Base-by-base conservation (phyloP, 176 grass and related monocot species). In the Carex cristatella region DNA sequence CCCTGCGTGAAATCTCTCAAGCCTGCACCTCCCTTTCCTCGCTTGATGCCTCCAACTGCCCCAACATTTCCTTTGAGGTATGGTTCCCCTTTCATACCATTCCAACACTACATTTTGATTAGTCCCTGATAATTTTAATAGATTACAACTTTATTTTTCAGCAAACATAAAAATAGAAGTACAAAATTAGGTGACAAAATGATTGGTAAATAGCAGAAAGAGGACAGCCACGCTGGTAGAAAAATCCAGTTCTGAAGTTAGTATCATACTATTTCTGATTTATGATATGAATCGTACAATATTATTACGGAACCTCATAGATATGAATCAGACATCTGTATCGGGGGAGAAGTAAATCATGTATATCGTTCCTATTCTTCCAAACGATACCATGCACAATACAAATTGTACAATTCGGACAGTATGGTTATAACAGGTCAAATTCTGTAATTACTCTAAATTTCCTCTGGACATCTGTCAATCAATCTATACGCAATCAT, bases 21-120 rank as follows among this genome's bases (percentile, higher is more conserved):
- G 65, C 86, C 61, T 98, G 95, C 88, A 89, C 89, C 12, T 86
- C 83, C 81, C 89, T 98, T 79, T 90, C 87, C 87, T 81, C 90
- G 49, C 90, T 94, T 85, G 94, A 94, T 87, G 92, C 92, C 71
- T 97, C 95, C 61, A 86, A 98, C 80, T 98, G 95, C 79, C 89
- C 91, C 32, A 98, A 94, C 84, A 90, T 98, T 81, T 91, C 95
- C 73, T 98, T 99, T 86, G 96, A 99, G 93, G 96, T 99, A 83
- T 61, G 59, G 60, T 80, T 86, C 86, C 49, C 8, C 53, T 60
- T 86, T 9, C 60, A 15, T 60, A 14, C 2, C 70, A 55, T 76
- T 87, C 18, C 31, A 61, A 12, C 35, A 80, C 69, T 61, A 61
- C n/a, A 15, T 46, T 23, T 46, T 72, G 38, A 72, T 49, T 33